Base-by-base conservation (phyloP, 805 yeast genomes). In the Huiozyma sinensis region DNA sequence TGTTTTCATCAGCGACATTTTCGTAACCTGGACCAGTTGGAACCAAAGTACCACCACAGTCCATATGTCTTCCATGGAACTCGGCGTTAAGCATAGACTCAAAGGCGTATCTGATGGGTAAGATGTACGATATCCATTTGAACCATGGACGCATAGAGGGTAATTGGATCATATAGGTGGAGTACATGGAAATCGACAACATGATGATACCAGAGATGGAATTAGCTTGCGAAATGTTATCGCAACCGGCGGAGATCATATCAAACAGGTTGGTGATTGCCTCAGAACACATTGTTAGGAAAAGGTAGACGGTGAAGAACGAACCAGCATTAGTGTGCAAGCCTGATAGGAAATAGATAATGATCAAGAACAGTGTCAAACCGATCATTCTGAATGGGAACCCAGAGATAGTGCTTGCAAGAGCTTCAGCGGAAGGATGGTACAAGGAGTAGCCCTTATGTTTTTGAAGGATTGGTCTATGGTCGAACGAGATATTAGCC, bases 381-480 rank as follows among this genome's bases (percentile, higher is more conserved):
- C 72, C 68, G 30, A 70, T 47, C 35, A 75, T 48, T 62, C 83
- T 83, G 44, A 76, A 69, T 6, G 92, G 89, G 49, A 83, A 61
- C 39, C 77, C 80, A 2, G 85, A 71, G 2, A 81, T 45, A 34
- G 79, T 67, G 6, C 77, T 68, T 0, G 86, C 81, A 1, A 84
- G 51, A 1, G 87, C 83, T 56, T 83, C 90, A 5, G 85, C 79
- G n/a, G 88, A 72, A 3, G 89, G 89, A 46, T 79, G 78, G 58
- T 81, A 85, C 46, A 83, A 70, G 0, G 86, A 78, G 53, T 80
- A 84, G 44, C 73, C 72, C 55, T 79, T 78, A 57, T 85, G 95
- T 54, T 84, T 83, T 54, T 74, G 75, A 24, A 81, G 72, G 50
- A 85, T 76, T 41, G 78, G 73, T 51, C 83, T 71, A 33, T 75